Evolutionary conservation across 345 rosid genomes (phyloP).

Genomic region (Capsella bursapastoris): DNA sequence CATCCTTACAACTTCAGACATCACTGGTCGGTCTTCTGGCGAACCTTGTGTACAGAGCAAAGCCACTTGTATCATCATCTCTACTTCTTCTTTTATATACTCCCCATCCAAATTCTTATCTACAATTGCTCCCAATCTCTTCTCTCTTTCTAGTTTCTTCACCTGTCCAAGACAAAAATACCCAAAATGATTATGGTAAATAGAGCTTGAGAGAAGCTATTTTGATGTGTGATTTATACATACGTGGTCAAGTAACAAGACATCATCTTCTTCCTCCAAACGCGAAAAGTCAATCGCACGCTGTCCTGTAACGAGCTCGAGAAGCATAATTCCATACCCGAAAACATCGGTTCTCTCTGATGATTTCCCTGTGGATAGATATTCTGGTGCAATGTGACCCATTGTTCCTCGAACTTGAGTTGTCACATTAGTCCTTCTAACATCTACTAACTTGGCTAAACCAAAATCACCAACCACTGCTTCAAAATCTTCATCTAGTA

Average conservation of each 20-base stretch:
- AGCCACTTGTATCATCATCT: constrained; percentile 92
- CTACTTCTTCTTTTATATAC: constrained; percentile 71
- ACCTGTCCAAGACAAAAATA: constrained; percentile 56
- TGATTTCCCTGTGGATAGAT: constrained; percentile 93
- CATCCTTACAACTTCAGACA: constrained; percentile 97
- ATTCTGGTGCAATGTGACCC: constrained; percentile 99
- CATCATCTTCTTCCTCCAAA: constrained; percentile 96
- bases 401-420: constrained; percentile 99
- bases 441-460: constrained; percentile 93
- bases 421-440: constrained; percentile 82
- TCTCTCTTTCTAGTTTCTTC: constrained; percentile 93
- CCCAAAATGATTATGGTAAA: background rate
- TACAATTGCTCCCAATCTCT: constrained; percentile 77
- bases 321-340: constrained; percentile 93
- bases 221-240: constrained; percentile 29
- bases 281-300: constrained; percentile 96
- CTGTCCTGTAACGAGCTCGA: constrained; percentile 99
- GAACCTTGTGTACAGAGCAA: constrained; percentile 86
- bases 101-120: constrained; percentile 67
- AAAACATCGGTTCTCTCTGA: constrained; percentile 97
- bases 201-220: background rate
- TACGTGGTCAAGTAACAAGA: constrained; percentile 90
- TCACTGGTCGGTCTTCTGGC: constrained; percentile 85
- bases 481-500: constrained; percentile 92
- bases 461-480: constrained; percentile 99